A percentile compares a stretch with the other conserved stretches of the same genome.
These are phyloP conservation scores for Arabidopsis lyrata DNA, from an alignment of 441 rosid species.

Conservation along the genomic window DNA sequence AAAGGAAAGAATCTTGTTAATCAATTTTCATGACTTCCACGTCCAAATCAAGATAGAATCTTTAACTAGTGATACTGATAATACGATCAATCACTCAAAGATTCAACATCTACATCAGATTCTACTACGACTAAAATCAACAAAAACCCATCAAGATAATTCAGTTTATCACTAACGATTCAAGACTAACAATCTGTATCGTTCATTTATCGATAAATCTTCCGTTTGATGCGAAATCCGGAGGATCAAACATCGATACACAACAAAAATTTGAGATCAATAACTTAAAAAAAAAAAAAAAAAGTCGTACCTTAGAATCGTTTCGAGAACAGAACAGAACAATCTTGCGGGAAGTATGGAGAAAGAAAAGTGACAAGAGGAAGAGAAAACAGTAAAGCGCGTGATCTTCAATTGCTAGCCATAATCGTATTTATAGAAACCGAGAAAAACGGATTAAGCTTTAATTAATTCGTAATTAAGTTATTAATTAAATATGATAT, in stretches of 20 bases:
- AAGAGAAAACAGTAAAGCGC: conserved; percentile 38
- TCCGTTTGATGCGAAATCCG: not conserved
- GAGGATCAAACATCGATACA: conserved; percentile 19
- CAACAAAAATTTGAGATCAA: conserved; percentile 22
- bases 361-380: conserved; percentile 24
- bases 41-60: conserved; percentile 8
- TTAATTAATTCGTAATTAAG: conserved; percentile 2
- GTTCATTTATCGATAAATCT: not conserved
- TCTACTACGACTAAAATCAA: not conserved
- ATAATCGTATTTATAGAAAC: conserved; percentile 39
- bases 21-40: conserved; percentile 9
- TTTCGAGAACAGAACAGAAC: conserved; percentile 30
- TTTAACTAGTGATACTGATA: conserved; percentile 10
- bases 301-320: conserved; percentile 43
- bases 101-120: conserved; percentile 7
- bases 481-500: not conserved
- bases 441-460: conserved; percentile 39
- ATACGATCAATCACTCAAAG: conserved; percentile 7
- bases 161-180: too few species aligned
- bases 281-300: not conserved
- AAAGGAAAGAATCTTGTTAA: conserved; percentile 9
- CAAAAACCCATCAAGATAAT: not conserved
- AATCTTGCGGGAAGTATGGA: conserved; percentile 26
- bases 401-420: conserved; percentile 35
- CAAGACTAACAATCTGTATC: not conserved